These are phyloP conservation scores for Cutaneotrichosporon sp. DNA, from an alignment of 1,284 basidiomycete species.

Conservation along the genomic window DNA sequence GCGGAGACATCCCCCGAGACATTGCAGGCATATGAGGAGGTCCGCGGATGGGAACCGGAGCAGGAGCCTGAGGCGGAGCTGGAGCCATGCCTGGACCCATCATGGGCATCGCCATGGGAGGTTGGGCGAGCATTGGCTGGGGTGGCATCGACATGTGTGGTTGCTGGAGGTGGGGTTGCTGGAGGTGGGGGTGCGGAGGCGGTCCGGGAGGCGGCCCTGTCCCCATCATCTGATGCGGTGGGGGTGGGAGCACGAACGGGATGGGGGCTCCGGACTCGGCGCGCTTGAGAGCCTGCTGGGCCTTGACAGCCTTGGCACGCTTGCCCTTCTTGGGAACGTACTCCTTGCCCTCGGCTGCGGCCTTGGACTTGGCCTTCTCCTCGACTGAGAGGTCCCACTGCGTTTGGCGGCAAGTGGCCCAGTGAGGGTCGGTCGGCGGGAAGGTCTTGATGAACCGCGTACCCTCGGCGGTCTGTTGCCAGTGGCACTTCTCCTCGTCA, in stretches of 20 bases:
- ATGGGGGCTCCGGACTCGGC: not conserved
- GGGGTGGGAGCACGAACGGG: not conserved
- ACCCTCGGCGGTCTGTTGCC: constrained; percentile 39
- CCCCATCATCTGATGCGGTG: not conserved
- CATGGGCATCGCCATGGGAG: not conserved
- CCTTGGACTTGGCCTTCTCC: constrained; percentile 43
- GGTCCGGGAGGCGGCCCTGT: not conserved
- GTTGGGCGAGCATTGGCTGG: not conserved
- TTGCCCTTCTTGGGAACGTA: constrained; percentile 52
- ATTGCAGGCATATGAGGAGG: not conserved
- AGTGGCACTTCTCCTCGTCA: constrained; percentile 49
- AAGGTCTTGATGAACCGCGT: constrained; percentile 52
- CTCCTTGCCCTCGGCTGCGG: constrained; percentile 40
- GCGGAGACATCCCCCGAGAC: constrained; percentile 1
- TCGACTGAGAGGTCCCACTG: constrained; percentile 45
- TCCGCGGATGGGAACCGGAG: not conserved
- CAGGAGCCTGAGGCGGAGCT: not conserved
- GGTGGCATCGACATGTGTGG: not conserved
- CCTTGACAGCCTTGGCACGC: constrained; percentile 5
- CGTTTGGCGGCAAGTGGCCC: constrained; percentile 45
- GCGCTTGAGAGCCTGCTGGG: constrained; percentile 20
- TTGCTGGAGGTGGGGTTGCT: not conserved
- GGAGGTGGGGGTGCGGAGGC: not conserved
- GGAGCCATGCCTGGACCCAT: no score
- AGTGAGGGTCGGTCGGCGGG: constrained; percentile 43